Evolutionary conservation across 2,329 filamentous ascomycete species (phyloP).

Genomic region (Clarireedia sp.): DNA sequence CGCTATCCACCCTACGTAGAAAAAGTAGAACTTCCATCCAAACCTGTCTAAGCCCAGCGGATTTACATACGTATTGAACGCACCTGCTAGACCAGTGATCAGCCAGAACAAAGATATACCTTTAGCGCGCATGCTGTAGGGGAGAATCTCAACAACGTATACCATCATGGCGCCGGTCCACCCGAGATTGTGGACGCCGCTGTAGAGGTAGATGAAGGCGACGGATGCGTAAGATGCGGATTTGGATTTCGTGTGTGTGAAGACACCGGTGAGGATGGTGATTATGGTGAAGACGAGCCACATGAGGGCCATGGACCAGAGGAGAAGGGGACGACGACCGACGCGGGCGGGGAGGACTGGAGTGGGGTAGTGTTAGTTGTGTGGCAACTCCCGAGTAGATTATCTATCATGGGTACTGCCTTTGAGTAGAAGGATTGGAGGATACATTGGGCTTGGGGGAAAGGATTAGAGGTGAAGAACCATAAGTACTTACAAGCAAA

Average conservation of each 20-base stretch:
- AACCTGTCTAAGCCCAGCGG: conserved; percentile 38
- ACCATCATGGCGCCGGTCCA: conserved; percentile 43
- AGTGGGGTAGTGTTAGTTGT: too few relatives aligned
- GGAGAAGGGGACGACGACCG: conserved; percentile 17
- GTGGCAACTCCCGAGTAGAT: too few relatives aligned
- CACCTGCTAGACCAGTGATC: conserved; percentile 29
- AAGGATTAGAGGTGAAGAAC: not conserved
- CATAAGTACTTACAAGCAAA: conserved; percentile 31
- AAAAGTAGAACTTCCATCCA: conserved; percentile 32
- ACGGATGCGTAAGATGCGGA: conserved; percentile 29
- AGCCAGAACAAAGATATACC: conserved; percentile 36
- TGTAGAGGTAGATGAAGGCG: conserved; percentile 36
- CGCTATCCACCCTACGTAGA: conserved; percentile 46
- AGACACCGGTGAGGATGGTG: conserved; percentile 17
- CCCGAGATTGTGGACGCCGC: conserved; percentile 41
- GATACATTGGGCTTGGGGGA: not conserved
- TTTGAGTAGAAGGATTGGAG: too few relatives aligned
- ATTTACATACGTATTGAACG: conserved; percentile 32
- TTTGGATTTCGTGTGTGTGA: conserved; percentile 13
- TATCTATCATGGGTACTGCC: too few relatives aligned
- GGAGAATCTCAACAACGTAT: conserved; percentile 36
- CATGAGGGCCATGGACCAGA: conserved; percentile 18
- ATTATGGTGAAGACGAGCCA: conserved; percentile 29
- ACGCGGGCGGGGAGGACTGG: conserved; percentile 30
- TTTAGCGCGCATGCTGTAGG: conserved; percentile 32